Conservation (phyloP, 305 asterid genomes). For the Solanum hybrid region DNA sequence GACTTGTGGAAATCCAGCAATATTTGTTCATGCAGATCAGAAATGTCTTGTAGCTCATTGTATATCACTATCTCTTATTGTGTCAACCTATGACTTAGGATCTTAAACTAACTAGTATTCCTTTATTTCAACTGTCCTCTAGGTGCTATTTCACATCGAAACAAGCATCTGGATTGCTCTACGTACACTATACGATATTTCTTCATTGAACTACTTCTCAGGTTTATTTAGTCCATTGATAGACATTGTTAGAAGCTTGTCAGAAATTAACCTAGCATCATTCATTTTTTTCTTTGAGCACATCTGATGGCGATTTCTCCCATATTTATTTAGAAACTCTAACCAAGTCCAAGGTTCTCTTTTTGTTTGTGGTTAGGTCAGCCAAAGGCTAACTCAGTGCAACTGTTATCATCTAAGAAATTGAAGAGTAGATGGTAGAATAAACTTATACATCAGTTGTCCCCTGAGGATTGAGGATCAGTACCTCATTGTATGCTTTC, state of each 20-base stretch:
- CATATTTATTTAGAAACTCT: not conserved
- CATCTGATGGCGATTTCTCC: not conserved
- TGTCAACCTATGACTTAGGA: not conserved
- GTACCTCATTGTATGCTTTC: conserved; percentile 26
- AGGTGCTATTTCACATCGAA: not conserved
- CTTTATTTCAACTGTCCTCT: not conserved
- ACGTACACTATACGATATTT: not conserved
- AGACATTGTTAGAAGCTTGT: not conserved
- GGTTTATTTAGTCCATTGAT: not conserved
- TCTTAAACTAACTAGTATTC: not conserved
- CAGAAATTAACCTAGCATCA: not conserved
- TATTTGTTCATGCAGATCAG: not conserved
- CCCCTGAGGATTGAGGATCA: not conserved
- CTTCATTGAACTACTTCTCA: not conserved
- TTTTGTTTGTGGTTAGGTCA: not conserved
- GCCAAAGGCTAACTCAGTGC: not conserved
- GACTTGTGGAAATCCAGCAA: not conserved
- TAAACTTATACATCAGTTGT: conserved; percentile 31
- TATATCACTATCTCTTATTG: not conserved
- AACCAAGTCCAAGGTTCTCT: conserved; percentile 1
- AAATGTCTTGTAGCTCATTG: not conserved
- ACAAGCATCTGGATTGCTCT: not conserved
- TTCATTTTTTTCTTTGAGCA: not conserved
- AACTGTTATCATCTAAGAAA: not conserved
- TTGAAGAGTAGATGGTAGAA: not conserved